Evolutionary conservation across 768 basidiomycete genomes (phyloP).

Genomic region (Serpula lacrymans): DNA sequence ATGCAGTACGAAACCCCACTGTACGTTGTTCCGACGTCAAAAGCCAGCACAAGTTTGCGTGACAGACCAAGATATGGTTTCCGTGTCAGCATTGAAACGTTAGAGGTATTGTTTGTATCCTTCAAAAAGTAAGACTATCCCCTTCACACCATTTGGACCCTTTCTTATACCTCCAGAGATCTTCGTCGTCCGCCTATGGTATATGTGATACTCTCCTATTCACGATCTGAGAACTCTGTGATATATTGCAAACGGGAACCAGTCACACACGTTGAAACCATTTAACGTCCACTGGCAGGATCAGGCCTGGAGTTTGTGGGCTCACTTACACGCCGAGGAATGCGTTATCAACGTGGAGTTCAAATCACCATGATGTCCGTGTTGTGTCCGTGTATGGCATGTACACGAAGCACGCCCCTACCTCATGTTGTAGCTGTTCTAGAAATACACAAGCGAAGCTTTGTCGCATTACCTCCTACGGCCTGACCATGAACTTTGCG

Average conservation of each 20-base stretch:
- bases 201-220: too few species aligned
- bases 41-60: constrained; percentile 34
- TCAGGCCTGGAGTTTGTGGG: too few species aligned
- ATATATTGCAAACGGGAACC: too few species aligned
- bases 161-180: too few species aligned
- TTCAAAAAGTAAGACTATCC: too few species aligned
- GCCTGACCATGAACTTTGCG: constrained; percentile 29
- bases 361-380: constrained; percentile 12
- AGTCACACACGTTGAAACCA: too few species aligned
- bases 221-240: too few species aligned
- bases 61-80: constrained; percentile 35
- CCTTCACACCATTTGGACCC: too few species aligned
- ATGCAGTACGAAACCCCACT: constrained; percentile 40
- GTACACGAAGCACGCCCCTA: constrained; percentile 10
- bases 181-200: too few species aligned
- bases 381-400: constrained; percentile 7
- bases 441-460: constrained; percentile 16
- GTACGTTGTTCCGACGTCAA: constrained; percentile 41
- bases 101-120: too few species aligned
- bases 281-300: too few species aligned
- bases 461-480: constrained; percentile 17
- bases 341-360: constrained; percentile 20
- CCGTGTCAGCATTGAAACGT: constrained; percentile 36
- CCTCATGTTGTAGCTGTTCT: constrained; percentile 21
- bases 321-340: too few species aligned